Evolutionary conservation across 1,284 basidiomycete genomes (phyloP), one percentile per base, ranked within the genome.

Genomic region (Cystobasidium slooffiae): DNA sequence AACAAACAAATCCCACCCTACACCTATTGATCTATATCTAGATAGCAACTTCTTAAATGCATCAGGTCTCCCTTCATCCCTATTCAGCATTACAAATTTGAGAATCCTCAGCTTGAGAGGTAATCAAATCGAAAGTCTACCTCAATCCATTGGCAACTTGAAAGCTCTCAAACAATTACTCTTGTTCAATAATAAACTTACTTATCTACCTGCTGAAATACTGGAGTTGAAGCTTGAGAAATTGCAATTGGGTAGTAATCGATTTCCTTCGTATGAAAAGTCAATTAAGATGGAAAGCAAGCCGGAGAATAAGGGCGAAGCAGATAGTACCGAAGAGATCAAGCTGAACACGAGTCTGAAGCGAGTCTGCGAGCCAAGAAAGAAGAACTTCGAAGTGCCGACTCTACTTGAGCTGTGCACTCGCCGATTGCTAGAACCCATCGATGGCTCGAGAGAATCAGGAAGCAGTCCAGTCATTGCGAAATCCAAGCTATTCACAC

Each of bases 121-220:
- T 10, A 78, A 78, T 58, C 39, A 63, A 37, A 74, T 79, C 55
- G 75, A 75, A 6, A 56, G 53, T 4, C 69, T 79, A 2, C 78
- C 78, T 7, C 59, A 65, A n/a, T 70, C 76, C 3, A 74, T 79
- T 44, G 77, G 77, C 3, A 72, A 78, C 18, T 69, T 78, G 31
- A 52, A n/a, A 0, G 55, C 61, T 3, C 68, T 79, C 41, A 72
- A 66, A 39, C 67, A 75, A 5, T 77, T 79, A 43, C 74, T 68
- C 8, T 55, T 79, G 37, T 67, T 68, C 16, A 44, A 51, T 6
- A 79, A 77, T 73, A 65, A 68, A 44, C 74, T 79, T 44, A 24
- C 66, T 14, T 74, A 70, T 68, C 74, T 79, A 9, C 78, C 78
- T 3, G 78, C 78, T 20, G 78, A 79, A 44, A 75, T 78, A 44